Evolutionary conservation across 1,284 basidiomycete genomes (phyloP).

Genomic region (Rhizoctonia solani): DNA sequence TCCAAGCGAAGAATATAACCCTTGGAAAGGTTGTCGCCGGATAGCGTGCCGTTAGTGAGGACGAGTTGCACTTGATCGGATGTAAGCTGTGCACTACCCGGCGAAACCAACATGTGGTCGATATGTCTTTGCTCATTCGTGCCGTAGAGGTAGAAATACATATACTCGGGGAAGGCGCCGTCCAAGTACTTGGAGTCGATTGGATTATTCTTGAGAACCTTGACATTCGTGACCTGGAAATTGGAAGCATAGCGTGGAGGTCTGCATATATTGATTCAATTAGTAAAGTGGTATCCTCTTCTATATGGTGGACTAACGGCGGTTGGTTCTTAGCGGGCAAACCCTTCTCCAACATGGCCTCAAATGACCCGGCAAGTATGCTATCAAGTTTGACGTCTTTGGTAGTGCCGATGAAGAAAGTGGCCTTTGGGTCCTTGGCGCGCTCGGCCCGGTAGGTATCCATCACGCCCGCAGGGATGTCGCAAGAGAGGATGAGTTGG

Average conservation of each 20-base stretch:
- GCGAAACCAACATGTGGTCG: constrained; percentile 49
- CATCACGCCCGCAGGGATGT: constrained; percentile 41
- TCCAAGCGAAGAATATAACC: constrained; percentile 5
- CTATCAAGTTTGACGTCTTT: constrained; percentile 38
- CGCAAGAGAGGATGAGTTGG: constrained; percentile 49
- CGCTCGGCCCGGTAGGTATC: constrained; percentile 40
- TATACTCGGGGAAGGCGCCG: constrained; percentile 44
- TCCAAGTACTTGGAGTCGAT: constrained; percentile 43
- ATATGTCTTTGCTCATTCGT: constrained; percentile 46
- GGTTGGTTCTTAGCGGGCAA: constrained; percentile 18
- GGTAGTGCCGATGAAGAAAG: constrained; percentile 41
- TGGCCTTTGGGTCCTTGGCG: constrained; percentile 40
- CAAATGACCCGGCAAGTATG: constrained; percentile 39
- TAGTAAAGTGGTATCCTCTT: background rate
- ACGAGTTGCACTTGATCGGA: constrained; percentile 28
- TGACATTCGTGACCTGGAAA: constrained; percentile 44
- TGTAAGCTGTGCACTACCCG: constrained; percentile 45
- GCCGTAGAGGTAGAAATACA: constrained; percentile 54
- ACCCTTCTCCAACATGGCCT: constrained; percentile 40
- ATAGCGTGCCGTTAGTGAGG: background rate
- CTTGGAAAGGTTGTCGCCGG: constrained; percentile 5
- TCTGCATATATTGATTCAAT: background rate
- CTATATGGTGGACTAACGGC: constrained; percentile 11
- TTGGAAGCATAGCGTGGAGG: background rate
- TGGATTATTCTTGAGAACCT: constrained; percentile 45